Evolutionary conservation across 1,139 yeast genomes (phyloP), one percentile per base, ranked within the genome.

Genomic region (Kurtzmaniella natalensis): DNA sequence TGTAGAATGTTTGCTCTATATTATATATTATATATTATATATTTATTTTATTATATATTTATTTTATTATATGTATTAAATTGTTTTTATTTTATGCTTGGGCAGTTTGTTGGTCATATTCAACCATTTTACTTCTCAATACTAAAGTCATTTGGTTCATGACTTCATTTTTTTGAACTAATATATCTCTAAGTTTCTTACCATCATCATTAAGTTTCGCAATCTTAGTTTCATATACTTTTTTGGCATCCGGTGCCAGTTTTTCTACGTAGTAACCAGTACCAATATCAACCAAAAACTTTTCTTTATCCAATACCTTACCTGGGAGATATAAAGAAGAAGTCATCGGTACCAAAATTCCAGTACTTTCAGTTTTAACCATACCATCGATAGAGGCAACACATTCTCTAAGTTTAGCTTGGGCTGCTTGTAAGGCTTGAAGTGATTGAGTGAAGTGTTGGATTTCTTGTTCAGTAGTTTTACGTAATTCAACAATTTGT

Each of bases 191-290:
- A 46, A 92, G 70, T 50, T 87, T 89, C 19, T 70, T 70, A 14
- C 86, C 71, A 55, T 92, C 96, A 38, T 74, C 76, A 38, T 70
- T 77, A 48, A 94, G 64, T 44, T 88, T 89, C 18, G 65, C 66
- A 34, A 88, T 76, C 61, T 94, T 87, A 37, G 69, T 70, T 39
- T 81, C 76, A 56, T 87, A 92, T 48, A 88, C 94, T 37, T 60
- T 60, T 44, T 76, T 66, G 3, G 96, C 85, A 31, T 85, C 89
- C 5, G 61, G 64, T 0, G 78, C 74, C 38, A 60, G 60, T 60
- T 92, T 94, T 48, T 87, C 96, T 20, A 88, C 94, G 53, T 76
- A 92, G 57, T 92, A 92, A 2, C 97, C 97, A 0, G 98, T 92
- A 22, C 99, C 99, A 28, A 92, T 81, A 53, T 92, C 99, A 13